These are phyloP conservation scores for Penstemon barbatus DNA, from an alignment of 257 asterid genomes.

Conservation along the genomic window DNA sequence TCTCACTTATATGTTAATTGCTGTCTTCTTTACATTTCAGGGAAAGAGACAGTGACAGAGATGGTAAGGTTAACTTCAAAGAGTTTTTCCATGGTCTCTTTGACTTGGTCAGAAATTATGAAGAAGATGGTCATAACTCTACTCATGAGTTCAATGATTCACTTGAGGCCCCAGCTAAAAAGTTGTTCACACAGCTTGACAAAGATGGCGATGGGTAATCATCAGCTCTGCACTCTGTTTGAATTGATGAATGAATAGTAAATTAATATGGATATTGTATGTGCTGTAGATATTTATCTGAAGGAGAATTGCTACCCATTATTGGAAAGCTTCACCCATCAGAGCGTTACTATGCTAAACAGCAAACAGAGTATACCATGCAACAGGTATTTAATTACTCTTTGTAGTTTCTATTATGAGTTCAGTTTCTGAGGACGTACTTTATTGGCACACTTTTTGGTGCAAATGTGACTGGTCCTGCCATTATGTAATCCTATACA, in stretches of 20 bases:
- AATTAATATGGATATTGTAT: conserved; percentile 20
- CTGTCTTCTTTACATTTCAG: conserved; percentile 38
- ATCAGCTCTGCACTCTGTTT: conserved; percentile 17
- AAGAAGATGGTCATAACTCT: conserved; percentile 59
- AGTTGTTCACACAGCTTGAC: conserved; percentile 78
- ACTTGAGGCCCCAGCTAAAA: conserved; percentile 65
- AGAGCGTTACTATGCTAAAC: conserved; percentile 82
- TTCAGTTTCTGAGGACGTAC: not conserved
- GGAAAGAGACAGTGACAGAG: conserved; percentile 87
- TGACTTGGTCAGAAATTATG: conserved; percentile 77
- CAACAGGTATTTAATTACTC: conserved; percentile 65
- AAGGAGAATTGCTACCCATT: conserved; percentile 69
- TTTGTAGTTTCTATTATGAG: not conserved
- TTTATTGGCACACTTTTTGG: not conserved
- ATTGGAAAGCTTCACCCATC: conserved; percentile 91
- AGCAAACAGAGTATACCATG: conserved; percentile 81
- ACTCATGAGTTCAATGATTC: conserved; percentile 48
- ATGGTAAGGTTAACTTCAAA: conserved; percentile 76
- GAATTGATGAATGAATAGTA: not conserved
- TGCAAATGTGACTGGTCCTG: too few relatives aligned
- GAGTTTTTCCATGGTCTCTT: conserved; percentile 91
- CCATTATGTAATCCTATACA: too few relatives aligned
- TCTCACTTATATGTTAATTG: conserved; percentile 8
- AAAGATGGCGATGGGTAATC: conserved; percentile 88
- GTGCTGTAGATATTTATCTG: conserved; percentile 66